A percentile compares a stretch with the other conserved stretches of the same genome.
These are phyloP conservation scores for Alternaria triticina DNA, from an alignment of 2,329 filamentous ascomycete species.

Conservation along the genomic window DNA sequence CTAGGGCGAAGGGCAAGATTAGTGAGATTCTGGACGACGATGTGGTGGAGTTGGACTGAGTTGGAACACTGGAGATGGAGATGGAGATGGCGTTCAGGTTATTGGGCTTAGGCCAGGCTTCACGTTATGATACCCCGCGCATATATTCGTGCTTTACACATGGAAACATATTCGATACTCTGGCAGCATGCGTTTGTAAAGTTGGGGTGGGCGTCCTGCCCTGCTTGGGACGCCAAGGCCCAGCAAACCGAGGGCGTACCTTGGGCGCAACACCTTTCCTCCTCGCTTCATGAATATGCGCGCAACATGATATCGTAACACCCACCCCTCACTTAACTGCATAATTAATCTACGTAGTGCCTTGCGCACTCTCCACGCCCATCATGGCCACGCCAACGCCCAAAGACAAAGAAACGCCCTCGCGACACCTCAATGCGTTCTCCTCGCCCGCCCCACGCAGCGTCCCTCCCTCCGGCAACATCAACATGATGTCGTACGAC, in stretches of 20 bases:
- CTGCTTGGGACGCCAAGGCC: conserved; percentile 4
- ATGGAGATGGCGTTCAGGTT: conserved; percentile 2
- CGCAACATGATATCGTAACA: background rate
- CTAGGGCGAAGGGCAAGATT: conserved; percentile 24
- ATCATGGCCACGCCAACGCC: conserved; percentile 49
- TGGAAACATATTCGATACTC: background rate
- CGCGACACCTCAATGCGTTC: conserved; percentile 47
- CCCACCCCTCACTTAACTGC: background rate
- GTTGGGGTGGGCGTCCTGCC: background rate
- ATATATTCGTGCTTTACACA: background rate
- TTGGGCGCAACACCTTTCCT: background rate
- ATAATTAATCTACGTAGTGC: background rate
- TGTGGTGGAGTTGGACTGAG: conserved; percentile 34
- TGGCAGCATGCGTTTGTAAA: background rate
- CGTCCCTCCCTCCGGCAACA: conserved; percentile 48
- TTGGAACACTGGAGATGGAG: background rate
- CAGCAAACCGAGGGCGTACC: background rate
- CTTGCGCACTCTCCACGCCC: background rate
- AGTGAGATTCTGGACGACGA: conserved; percentile 30
- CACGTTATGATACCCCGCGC: conserved; percentile 14
- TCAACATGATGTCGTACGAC: conserved; percentile 49
- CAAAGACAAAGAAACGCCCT: conserved; percentile 40
- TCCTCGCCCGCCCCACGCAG: conserved; percentile 52
- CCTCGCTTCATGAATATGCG: background rate
- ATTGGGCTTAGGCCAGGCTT: background rate